Conservation (phyloP, 2,329 filamentous ascomycete species). For the Aspergillus sojae region DNA sequence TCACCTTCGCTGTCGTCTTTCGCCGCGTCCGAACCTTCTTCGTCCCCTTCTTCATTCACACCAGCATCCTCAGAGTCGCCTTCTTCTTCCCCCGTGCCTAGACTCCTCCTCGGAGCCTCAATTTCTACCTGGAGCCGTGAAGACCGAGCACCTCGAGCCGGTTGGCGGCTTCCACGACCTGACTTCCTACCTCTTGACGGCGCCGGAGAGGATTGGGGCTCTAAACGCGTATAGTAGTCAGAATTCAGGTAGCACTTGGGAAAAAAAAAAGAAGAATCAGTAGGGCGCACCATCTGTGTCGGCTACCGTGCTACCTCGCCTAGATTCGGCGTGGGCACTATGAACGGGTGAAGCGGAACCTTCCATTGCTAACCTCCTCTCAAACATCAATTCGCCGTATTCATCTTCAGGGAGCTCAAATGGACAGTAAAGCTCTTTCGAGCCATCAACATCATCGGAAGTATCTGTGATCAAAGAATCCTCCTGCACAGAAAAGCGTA, state of each 20-base stretch:
- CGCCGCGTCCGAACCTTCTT: conserved; percentile 39
- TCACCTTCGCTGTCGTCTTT: conserved; percentile 42
- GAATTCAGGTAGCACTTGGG: not conserved
- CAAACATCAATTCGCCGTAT: conserved; percentile 53
- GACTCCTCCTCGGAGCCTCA: conserved; percentile 34
- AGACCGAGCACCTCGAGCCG: conserved; percentile 40
- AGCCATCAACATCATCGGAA: conserved; percentile 55
- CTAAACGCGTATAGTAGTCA: conserved; percentile 25
- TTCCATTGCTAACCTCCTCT: conserved; percentile 47
- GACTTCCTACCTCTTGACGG: conserved; percentile 43
- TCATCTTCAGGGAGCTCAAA: conserved; percentile 64
- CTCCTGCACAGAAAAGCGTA: conserved; percentile 44
- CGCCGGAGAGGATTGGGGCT: conserved; percentile 47
- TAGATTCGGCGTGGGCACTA: conserved; percentile 39
- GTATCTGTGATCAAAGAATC: conserved; percentile 59
- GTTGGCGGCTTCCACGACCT: conserved; percentile 36
- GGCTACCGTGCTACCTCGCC: conserved; percentile 48
- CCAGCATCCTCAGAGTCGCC: conserved; percentile 43
- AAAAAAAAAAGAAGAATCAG: too few relatives aligned
- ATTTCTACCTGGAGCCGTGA: conserved; percentile 45
- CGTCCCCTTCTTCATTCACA: conserved; percentile 42
- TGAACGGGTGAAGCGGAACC: conserved; percentile 45
- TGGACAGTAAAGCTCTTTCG: conserved; percentile 63
- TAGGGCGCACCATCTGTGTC: conserved; percentile 49
- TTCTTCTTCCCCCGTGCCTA: conserved; percentile 39